Percentiles rank a stretch among this genome's conserved stretches.
phyloP scores from a whole-genome alignment of 2,329 filamentous ascomycete species.

The Lachnellula cervina region DNA sequence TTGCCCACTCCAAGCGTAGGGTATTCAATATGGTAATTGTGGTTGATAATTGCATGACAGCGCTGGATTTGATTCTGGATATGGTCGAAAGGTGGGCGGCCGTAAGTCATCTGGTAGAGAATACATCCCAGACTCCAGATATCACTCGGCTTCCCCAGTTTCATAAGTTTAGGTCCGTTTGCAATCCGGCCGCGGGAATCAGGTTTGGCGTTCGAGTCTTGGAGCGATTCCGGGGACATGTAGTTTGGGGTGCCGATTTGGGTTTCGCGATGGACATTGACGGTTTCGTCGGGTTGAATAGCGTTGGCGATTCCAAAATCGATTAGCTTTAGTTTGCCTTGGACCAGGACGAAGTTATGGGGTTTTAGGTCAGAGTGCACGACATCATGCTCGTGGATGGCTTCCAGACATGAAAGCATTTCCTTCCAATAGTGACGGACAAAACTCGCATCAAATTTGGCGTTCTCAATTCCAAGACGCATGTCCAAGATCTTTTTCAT shows the following conservation, averaged over 20 bases:
- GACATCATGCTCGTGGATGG: conserved; percentile 85
- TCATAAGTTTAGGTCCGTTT: conserved; percentile 70
- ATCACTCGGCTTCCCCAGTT: conserved; percentile 91
- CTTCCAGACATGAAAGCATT: conserved; percentile 92
- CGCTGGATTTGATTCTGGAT: conserved; percentile 82
- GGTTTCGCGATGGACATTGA: conserved; percentile 94
- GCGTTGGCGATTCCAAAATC: conserved; percentile 98
- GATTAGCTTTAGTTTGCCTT: conserved; percentile 88
- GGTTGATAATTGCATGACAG: conserved; percentile 82
- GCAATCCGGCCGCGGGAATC: conserved; percentile 34
- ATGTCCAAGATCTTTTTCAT: conserved; percentile 78
- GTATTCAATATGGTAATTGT: conserved; percentile 67
- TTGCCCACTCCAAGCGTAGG: conserved; percentile 65
- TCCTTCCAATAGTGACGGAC: conserved; percentile 99
- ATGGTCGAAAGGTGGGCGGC: conserved; percentile 90
- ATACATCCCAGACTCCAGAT: conserved; percentile 97
- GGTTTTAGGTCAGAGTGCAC: conserved; percentile 97
- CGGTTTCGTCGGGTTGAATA: conserved; percentile 90
- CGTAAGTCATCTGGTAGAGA: conserved; percentile 96
- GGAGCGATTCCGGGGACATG: conserved; percentile 93
- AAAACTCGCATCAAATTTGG: conserved; percentile 80
- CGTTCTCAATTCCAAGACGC: conserved; percentile 65
- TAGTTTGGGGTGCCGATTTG: conserved; percentile 97
- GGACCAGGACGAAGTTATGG: conserved; percentile 91
- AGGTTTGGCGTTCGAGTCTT: conserved; percentile 68